Base-by-base conservation (phyloP, 2,329 filamentous ascomycete genomes). In the Akanthomyces muscarius region DNA sequence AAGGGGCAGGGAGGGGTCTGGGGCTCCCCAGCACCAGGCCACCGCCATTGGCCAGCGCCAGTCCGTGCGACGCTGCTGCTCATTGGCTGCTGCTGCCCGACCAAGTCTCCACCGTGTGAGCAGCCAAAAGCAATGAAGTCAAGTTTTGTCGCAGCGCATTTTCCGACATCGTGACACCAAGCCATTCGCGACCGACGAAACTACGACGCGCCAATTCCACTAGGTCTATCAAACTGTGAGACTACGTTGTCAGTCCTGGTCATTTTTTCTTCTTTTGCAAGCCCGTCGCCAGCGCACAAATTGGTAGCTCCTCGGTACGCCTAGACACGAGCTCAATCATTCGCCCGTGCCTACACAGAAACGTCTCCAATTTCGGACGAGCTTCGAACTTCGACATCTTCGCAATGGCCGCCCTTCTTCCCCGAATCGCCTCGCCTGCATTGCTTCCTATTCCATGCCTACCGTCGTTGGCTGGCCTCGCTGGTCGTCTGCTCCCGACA, bases 381-480 rank as follows among this genome's bases (percentile, higher is more conserved):
- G 33, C 41, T 23, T 60, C 56, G 8, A 42, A 16, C 25, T 3
- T 61, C 58, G 50, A 59, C 55, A 65, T 62, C 53, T 56, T 68
- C 69, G 75, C 68, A 60, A 84, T 85, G 82, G 81, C 81, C 54
- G 75, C 74, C 60, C 80, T 89, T 66, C 75, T 89, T 63, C 85
- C 87, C 57, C 79, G 82, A 65, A 73, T 86, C 53, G 77, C 80
- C 53, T 72, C 78, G 52, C 71, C 77, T 63, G 73, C 73, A 53
- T 71, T 77, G 59, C 72, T 77, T 64, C 72, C 75, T 28, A 73
- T 78, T 33, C 76, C 79, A 54, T 75, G 77, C 69, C 78, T 78
- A 64, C 72, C 78, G 7, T 75, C 76, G 1, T 66, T 78, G 61
- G 77, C 78, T 52, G 76, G 78, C 61, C 72, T 81, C 62, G 75